Conservation (phyloP, 2,329 filamentous ascomycete species). For the Xylaria sp. region DNA sequence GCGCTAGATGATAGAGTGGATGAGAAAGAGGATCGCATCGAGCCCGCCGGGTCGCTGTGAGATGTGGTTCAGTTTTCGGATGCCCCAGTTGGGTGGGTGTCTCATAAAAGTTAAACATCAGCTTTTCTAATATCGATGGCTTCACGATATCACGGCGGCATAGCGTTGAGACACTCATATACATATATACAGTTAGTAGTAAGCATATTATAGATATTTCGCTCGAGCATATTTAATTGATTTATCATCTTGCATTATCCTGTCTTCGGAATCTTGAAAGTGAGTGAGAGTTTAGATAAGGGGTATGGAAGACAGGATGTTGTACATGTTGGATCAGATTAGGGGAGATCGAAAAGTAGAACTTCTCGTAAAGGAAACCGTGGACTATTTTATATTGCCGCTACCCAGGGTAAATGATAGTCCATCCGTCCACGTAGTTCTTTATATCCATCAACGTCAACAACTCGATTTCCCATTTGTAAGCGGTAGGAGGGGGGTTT, state of each 20-base stretch:
- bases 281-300: not conserved
- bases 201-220: slow-evolving; percentile 12
- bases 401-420: not conserved
- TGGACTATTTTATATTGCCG: not conserved
- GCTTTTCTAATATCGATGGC: not conserved
- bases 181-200: slow-evolving; percentile 8
- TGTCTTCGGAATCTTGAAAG: not conserved
- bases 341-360: not conserved
- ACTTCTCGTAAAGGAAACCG: not conserved
- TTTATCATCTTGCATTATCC: not conserved
- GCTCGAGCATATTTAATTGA: not conserved
- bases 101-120: slow-evolving; percentile 4
- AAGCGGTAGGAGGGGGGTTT: slow-evolving; percentile 3
- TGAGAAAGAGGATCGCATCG: slow-evolving; percentile 18
- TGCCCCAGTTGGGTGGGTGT: not conserved
- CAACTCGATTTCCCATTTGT: slow-evolving; percentile 11
- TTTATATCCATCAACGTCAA: not conserved
- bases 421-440: not conserved
- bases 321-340: not conserved
- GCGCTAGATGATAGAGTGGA: slow-evolving; percentile 5
- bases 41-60: slow-evolving; percentile 20
- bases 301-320: not conserved
- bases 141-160: slow-evolving; percentile 19
- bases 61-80: not conserved
- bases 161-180: slow-evolving; percentile 16